phyloP scores from a whole-genome alignment of 1,284 basidiomycete species.

The Heterobasidion occidentale region DNA sequence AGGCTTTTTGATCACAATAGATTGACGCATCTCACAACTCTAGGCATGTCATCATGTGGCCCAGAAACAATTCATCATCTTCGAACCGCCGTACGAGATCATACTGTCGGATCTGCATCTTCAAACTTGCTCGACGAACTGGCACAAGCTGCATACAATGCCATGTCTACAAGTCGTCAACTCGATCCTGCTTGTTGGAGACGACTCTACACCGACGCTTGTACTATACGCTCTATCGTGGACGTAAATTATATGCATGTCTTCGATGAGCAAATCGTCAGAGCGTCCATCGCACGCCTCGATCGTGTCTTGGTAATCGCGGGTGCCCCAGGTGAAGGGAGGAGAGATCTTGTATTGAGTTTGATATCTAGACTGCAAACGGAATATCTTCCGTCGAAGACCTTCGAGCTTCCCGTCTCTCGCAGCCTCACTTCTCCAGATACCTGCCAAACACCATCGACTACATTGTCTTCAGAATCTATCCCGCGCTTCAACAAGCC shows the following conservation, averaged over 20 bases:
- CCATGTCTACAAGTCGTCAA: conserved; percentile 12
- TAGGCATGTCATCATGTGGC: conserved; percentile 8
- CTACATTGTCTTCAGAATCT: conserved; percentile 11
- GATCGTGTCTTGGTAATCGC: conserved; percentile 83
- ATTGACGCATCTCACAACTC: background rate
- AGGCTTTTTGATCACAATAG: background rate
- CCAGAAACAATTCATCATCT: conserved; percentile 3
- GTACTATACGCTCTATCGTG: conserved; percentile 42
- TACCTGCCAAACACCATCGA: background rate
- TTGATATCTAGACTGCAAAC: conserved; percentile 47
- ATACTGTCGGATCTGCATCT: conserved; percentile 2
- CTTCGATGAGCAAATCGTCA: conserved; percentile 17
- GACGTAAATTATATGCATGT: conserved; percentile 19
- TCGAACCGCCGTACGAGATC: conserved; percentile 5
- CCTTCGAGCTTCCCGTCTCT: conserved; percentile 7
- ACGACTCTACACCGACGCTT: conserved; percentile 58
- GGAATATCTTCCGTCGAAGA: conserved; percentile 8
- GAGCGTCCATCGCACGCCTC: conserved; percentile 44
- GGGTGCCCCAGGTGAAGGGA: conserved; percentile 60
- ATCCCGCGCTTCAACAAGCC: conserved; percentile 31
- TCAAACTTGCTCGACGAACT: conserved; percentile 14
- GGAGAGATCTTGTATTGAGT: conserved; percentile 52
- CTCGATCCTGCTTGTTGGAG: conserved; percentile 31
- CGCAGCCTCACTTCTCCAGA: conserved; percentile 12
- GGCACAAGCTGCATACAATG: conserved; percentile 15